These are phyloP conservation scores for Peniophora sp. DNA, from an alignment of 1,284 basidiomycete genomes.

Conservation along the genomic window DNA sequence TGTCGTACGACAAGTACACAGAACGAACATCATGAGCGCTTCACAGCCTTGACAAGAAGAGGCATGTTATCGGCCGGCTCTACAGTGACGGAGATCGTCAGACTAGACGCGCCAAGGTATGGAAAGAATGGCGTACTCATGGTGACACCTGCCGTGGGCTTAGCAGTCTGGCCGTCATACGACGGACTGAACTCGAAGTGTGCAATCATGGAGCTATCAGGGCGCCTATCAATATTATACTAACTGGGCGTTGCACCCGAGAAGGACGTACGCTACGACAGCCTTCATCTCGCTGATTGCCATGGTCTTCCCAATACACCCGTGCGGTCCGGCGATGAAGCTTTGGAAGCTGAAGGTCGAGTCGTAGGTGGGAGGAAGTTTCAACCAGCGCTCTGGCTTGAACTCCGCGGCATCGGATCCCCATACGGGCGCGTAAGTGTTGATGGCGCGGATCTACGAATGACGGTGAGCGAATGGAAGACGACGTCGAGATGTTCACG, in stretches of 20 bases:
- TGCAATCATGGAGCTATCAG: constrained; percentile 25
- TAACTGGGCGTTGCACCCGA: neutral
- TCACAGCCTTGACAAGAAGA: constrained; percentile 10
- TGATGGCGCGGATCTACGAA: constrained; percentile 37
- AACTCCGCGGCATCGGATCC: constrained; percentile 40
- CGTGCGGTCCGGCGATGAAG: constrained; percentile 40
- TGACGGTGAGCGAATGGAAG: neutral
- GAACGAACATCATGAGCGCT: too few species aligned
- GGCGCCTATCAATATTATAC: neutral
- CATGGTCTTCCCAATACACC: constrained; percentile 45
- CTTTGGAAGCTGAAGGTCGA: constrained; percentile 30
- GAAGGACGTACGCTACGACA: neutral
- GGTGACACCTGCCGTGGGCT: constrained; percentile 31
- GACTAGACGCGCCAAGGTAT: neutral
- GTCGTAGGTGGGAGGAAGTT: constrained; percentile 28
- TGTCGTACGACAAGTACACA: too few species aligned
- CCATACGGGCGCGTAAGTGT: constrained; percentile 38
- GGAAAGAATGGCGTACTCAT: constrained; percentile 27
- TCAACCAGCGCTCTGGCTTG: constrained; percentile 34
- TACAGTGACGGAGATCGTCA: neutral
- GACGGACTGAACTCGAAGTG: constrained; percentile 34
- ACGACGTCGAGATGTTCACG: constrained; percentile 9
- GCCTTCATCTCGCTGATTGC: constrained; percentile 45
- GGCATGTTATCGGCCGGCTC: constrained; percentile 19
- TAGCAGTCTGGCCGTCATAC: constrained; percentile 28